Base-by-base conservation (phyloP, 1,139 yeast species). In the Geotrichum restrictum region DNA sequence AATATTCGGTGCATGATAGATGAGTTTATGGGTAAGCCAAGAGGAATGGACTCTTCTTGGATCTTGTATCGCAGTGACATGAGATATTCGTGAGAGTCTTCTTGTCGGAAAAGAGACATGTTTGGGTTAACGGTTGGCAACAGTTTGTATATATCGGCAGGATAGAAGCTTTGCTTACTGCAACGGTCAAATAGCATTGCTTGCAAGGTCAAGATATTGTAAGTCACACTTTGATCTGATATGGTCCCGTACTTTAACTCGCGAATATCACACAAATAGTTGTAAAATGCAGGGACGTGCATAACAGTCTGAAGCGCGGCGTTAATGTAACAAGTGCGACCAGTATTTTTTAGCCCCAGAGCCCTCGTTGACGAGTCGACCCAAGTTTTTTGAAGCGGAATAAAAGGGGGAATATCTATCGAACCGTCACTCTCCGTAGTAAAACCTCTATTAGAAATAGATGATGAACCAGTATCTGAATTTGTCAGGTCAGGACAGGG, bases 1-100 rank as follows among this genome's bases (percentile, higher is more conserved):
- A 93, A 93, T 14, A 93, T 86, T 64, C 89, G 96, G 68, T 91
- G 89, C 21, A 93, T 74, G 29, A 89, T 83, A 49, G 95, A 85
- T 59, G 83, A 77, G 62, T 87, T 86, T 64, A 88, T 74, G 64
- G 89, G 88, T 47, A 74, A 77, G n/a, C 96, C 96, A 66, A 80
- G 84, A 33, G 96, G 96, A 1, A 93, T 88, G 7, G 88, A 78
- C 65, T 89, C 96, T 66, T 88, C 96, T 69, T 89, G 96, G 53
- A 89, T 71, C 54, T 96, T 73, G 8, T 93, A 82, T 77, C 89
- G 77, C 56, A 89, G 73, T 16, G 95, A 85, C 96, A 89, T 89
- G 66, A 83, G 87, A 69, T 89, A 93, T 69, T 93, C 98, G 69
- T 93, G 98, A 0, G 96, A 85, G 69, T 93, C 98, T 69, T 93